Percentiles rank a stretch among this genome's conserved stretches.
Evolutionary conservation across 2,329 filamentous ascomycete species (phyloP).

Genomic region (Calonectria leucothoes): DNA sequence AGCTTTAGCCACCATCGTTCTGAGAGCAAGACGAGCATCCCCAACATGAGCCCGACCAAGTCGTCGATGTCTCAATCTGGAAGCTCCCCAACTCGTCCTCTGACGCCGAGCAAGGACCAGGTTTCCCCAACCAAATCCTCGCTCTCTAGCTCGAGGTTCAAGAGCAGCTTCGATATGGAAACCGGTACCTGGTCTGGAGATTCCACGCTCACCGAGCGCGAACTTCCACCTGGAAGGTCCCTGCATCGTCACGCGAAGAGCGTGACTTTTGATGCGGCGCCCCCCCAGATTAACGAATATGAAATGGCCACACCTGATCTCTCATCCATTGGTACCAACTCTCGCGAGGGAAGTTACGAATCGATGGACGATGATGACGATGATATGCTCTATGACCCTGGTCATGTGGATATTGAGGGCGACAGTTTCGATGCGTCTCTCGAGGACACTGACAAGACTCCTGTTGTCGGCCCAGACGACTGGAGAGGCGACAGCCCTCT

Average conservation of each 20-base stretch:
- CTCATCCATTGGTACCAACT: slow-evolving; percentile 90
- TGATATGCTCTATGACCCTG: slow-evolving; percentile 68
- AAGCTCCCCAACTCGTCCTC: slow-evolving; percentile 41
- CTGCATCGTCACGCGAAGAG: slow-evolving; percentile 92
- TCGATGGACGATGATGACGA: slow-evolving; percentile 82
- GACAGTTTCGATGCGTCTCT: slow-evolving; percentile 97
- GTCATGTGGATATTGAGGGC: slow-evolving; percentile 61
- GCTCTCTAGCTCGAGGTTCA: slow-evolving; percentile 75
- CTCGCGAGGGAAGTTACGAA: slow-evolving; percentile 93
- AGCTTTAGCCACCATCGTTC: slow-evolving; percentile 59
- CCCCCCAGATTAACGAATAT: slow-evolving; percentile 96
- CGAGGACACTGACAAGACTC: slow-evolving; percentile 96
- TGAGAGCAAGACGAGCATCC: slow-evolving; percentile 68
- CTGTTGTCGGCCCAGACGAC: slow-evolving; percentile 96
- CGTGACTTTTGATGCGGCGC: slow-evolving; percentile 94
- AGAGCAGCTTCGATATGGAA: slow-evolving; percentile 77
- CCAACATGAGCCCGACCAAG: slow-evolving; percentile 67
- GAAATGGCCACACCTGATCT: slow-evolving; percentile 97
- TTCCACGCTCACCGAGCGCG: slow-evolving; percentile 66
- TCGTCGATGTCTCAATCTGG: slow-evolving; percentile 51
- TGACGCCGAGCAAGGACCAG: slow-evolving; percentile 75
- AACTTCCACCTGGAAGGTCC: slow-evolving; percentile 73
- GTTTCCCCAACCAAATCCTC: slow-evolving; percentile 91
- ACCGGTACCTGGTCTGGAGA: slow-evolving; percentile 77
- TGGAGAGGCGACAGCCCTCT: slow-evolving; percentile 81